Base-by-base conservation (phyloP, 2,329 filamentous ascomycete species). In the Didymella pomorum region DNA sequence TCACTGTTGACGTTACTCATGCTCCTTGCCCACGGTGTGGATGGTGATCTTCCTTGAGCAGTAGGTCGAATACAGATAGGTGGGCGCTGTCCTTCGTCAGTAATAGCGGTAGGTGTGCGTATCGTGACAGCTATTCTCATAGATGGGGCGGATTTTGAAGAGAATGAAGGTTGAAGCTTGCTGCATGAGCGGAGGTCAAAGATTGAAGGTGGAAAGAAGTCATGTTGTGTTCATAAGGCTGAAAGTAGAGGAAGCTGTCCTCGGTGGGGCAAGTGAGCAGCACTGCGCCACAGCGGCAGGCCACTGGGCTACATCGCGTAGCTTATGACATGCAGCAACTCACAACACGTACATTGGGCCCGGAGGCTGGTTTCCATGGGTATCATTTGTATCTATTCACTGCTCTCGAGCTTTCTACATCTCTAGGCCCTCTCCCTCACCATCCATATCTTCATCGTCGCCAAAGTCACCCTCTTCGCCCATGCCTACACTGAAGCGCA, bases 401-500 rank as follows among this genome's bases (percentile, higher is more conserved):
- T 35, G 20, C 9, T 11, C n/a, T 39, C 35, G 2, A n/a, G 16
- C 18, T 2, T 4, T 39, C 8, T 39, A 39, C 0, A 39, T n/a
- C 35, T 20, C 35, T 0, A 39, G n/a, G 1, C 8, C 35, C 11
- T 39, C 35, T 12, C n/a, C 35, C 18, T 39, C n/a, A 2, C n/a
- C 35, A 3, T 8, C 35, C 35, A 39, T 20, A 12, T 23, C 58
- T 11, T 64, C 63, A n/a, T 64, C 64, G 12, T 59, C 64, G 0
- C 52, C 72, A 45, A 67, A 63, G 0, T 61, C 64, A 2, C 71
- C 77, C 2, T 70, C 75, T 16, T 76, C 71, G 31, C 77, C 78
- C 47, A 78, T 69, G 2, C 68, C 66, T 11, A 78, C 68, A 43
- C 75, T 79, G 52, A 83, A 82, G 4, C 77, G 80, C 78, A 87